Percentiles rank a stretch among this genome's conserved stretches.
Evolutionary conservation across 306 rosid species (phyloP).

Genomic region (Vigna reflexopilosa): DNA sequence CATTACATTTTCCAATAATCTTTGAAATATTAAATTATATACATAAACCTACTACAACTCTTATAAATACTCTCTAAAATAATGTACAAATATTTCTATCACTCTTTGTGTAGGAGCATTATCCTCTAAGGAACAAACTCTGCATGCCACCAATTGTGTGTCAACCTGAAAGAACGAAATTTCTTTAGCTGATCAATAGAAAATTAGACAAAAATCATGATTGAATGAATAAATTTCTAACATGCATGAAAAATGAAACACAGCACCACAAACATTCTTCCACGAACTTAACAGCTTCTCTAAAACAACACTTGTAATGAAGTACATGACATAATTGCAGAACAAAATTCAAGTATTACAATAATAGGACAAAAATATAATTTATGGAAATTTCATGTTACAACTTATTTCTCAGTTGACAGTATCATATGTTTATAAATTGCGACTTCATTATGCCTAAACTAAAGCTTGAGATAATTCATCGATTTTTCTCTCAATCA

Average conservation of each 20-base stretch:
- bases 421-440: slow-evolving; percentile 6
- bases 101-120: slow-evolving; percentile 63
- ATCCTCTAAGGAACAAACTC: slow-evolving; percentile 94
- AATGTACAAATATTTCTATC: slow-evolving; percentile 36
- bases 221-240: slow-evolving; percentile 38
- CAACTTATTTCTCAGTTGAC: not conserved
- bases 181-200: slow-evolving; percentile 23
- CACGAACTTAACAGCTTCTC: slow-evolving; percentile 88
- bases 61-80: no score
- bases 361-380: slow-evolving; percentile 20
- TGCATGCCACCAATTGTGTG: slow-evolving; percentile 99
- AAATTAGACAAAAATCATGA: slow-evolving; percentile 15
- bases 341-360: slow-evolving; percentile 43
- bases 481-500: not conserved
- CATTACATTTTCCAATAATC: no score
- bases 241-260: slow-evolving; percentile 69
- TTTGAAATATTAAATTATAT: no score
- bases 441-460: not conserved
- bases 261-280: slow-evolving; percentile 78
- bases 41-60: no score
- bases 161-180: slow-evolving; percentile 62
- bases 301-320: slow-evolving; percentile 72
- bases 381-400: slow-evolving; percentile 7
- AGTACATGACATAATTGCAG: slow-evolving; percentile 90
- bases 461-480: slow-evolving; percentile 30